phyloP scores from a whole-genome alignment of 345 rosid genomes.

The Moricandia moricandioides region DNA sequence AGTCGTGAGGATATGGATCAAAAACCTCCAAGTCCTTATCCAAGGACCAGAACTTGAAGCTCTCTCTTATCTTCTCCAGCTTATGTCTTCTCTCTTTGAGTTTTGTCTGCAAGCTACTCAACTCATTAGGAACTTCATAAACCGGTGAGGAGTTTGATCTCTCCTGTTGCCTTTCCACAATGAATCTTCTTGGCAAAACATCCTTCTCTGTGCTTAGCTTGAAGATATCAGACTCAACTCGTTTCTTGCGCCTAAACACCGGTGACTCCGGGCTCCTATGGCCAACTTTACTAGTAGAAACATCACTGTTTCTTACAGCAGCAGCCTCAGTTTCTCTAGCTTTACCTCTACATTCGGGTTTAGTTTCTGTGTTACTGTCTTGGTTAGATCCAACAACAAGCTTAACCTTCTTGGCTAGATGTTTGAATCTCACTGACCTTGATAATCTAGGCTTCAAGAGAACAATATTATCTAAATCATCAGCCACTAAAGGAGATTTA shows the following conservation, averaged over 20 bases:
- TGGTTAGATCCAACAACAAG: constrained; percentile 47
- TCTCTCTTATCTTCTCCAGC: constrained; percentile 38
- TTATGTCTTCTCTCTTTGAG: constrained; percentile 37
- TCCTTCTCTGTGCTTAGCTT: constrained; percentile 36
- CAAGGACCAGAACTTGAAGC: constrained; percentile 25
- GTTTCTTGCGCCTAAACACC: constrained; percentile 35
- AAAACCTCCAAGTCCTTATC: constrained; percentile 29
- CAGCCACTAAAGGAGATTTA: constrained; percentile 6
- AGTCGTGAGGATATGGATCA: constrained; percentile 12
- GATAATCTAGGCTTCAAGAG: constrained; percentile 50
- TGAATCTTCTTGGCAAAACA: constrained; percentile 34
- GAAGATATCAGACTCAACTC: constrained; percentile 35
- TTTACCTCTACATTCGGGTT: constrained; percentile 29
- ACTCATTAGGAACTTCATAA: constrained; percentile 41
- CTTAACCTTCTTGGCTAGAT: constrained; percentile 60
- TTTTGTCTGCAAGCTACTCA: constrained; percentile 37
- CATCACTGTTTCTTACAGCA: constrained; percentile 21
- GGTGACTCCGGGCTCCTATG: constrained; percentile 34
- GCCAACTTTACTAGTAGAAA: constrained; percentile 33
- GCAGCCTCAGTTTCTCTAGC: constrained; percentile 28
- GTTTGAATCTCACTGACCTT: constrained; percentile 42
- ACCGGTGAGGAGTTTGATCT: constrained; percentile 44
- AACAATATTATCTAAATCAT: constrained; percentile 42
- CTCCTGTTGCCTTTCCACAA: constrained; percentile 35
- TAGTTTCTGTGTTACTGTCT: constrained; percentile 25